Evolutionary conservation across 163 green algal species (phyloP).

Genomic region (Coccomyxa subellipsoidea): DNA sequence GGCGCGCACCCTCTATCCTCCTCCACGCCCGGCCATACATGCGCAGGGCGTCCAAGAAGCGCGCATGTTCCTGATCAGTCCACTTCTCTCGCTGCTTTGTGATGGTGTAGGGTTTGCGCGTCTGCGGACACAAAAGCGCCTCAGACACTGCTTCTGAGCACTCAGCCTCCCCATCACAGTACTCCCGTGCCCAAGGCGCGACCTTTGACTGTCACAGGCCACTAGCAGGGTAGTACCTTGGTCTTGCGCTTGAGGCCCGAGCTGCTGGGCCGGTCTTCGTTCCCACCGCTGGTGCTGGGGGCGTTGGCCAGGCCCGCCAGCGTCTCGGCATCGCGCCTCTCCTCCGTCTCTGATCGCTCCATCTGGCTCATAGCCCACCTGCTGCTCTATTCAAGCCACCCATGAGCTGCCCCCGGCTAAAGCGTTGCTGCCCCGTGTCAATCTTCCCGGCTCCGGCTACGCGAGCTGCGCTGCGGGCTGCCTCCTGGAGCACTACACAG

Average conservation of each 20-base stretch:
- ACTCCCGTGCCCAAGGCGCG: neutral
- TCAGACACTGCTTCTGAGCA: too few species aligned
- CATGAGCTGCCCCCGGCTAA: neutral
- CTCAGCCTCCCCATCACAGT: too few species aligned
- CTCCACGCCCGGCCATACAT: conserved; percentile 84
- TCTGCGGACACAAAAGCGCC: neutral
- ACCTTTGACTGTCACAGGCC: neutral
- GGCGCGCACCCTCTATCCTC: conserved; percentile 71
- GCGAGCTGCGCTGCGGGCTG: neutral
- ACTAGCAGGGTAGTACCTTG: neutral
- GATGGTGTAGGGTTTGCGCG: conserved; percentile 61
- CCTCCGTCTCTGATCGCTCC: neutral
- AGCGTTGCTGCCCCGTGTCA: neutral
- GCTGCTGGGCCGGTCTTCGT: neutral
- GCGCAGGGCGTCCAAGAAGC: conserved; percentile 79
- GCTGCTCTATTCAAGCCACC: neutral
- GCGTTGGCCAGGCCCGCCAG: neutral
- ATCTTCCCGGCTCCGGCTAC: neutral
- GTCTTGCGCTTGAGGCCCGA: neutral
- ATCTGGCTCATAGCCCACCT: neutral
- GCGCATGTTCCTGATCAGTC: conserved; percentile 77
- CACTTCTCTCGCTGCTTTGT: conserved; percentile 68
- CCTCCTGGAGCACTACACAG: neutral
- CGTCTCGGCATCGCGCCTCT: neutral
- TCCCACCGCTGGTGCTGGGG: neutral